Base-by-base conservation (phyloP, 208 protist genomes). In the Leishmania lainsoni region DNA sequence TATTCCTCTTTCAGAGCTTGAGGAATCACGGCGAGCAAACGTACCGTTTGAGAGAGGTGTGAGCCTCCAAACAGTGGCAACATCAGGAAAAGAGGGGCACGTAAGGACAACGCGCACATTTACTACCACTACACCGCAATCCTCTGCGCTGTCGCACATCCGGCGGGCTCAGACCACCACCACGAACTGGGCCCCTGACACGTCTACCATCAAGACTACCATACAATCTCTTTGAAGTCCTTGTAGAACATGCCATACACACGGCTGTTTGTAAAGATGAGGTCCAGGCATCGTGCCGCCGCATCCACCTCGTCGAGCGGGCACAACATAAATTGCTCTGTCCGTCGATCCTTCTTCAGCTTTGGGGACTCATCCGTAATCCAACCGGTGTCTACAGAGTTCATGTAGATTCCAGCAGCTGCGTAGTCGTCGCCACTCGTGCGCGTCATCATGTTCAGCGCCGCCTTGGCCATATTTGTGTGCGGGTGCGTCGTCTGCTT, bases 391-490 rank as follows among this genome's bases (percentile, higher is more conserved):
- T 99, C 99, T 26, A 99, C 99, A 63, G 94, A 93, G 86, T 98
- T 99, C 98, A 99, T 99, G 88, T 97, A 99, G 89, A 99, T 99
- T 69, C 93, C 86, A 51, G 91, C 91, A 63, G 81, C 78, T 9
- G 97, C 97, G 81, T 98, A 99, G 83, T 97, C 95, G 20, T 89
- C 89, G 14, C 91, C 96, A 70, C 94, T 95, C 6, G 97, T 99
- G 77, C 98, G 95, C 3, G 99, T 99, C 97, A 99, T 99, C 99
- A 99, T 99, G 87, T 99, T 99, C 75, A 99, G 95, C 56, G 98
- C 96, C 29, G 99, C 99, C 92, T 99, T 99, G 63, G 97, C 98
- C 98, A 99, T 99, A 91, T 99, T 99, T 49, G 98, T 99, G 93
- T 99, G 99, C 68, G 97, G 97, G 83, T 99, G 99, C 32, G 93